Conservation (phyloP, 495 filamentous ascomycete species). For the Collariella sp. region DNA sequence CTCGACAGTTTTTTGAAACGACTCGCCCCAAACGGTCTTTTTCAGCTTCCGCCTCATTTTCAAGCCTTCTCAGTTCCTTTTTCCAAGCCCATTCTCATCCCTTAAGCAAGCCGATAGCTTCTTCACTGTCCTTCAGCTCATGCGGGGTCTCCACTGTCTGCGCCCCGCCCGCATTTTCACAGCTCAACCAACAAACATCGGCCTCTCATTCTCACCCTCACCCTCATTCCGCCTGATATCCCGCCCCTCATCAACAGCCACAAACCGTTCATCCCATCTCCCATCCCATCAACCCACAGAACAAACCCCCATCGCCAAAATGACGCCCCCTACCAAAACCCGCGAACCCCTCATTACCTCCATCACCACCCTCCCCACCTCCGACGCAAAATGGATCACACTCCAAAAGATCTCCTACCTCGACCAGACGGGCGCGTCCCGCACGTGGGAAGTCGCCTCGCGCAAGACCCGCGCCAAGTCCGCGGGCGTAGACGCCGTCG, state of each 20-base stretch:
- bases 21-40: background rate
- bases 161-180: slow-evolving; percentile 1
- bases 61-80: background rate
- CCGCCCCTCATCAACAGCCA: background rate
- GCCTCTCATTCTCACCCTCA: background rate
- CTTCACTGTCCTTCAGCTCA: too few species aligned
- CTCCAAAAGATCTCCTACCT: slow-evolving; percentile 44
- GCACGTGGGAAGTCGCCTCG: slow-evolving; percentile 46
- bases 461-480: slow-evolving; percentile 42
- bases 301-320: background rate
- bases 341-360: slow-evolving; percentile 41
- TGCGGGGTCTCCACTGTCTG: slow-evolving; percentile 2
- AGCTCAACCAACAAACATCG: background rate
- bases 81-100: background rate
- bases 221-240: background rate
- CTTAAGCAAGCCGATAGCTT: too few species aligned
- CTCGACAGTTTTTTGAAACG: too few species aligned
- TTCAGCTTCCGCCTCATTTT: background rate
- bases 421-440: slow-evolving; percentile 42
- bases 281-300: background rate
- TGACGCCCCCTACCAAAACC: slow-evolving; percentile 21
- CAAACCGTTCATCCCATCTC: background rate
- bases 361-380: slow-evolving; percentile 34
- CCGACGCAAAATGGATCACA: slow-evolving; percentile 44
- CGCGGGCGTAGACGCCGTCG: slow-evolving; percentile 47